phyloP scores from a whole-genome alignment of 2,329 filamentous ascomycete species.

The Raffaelea albimanens region DNA sequence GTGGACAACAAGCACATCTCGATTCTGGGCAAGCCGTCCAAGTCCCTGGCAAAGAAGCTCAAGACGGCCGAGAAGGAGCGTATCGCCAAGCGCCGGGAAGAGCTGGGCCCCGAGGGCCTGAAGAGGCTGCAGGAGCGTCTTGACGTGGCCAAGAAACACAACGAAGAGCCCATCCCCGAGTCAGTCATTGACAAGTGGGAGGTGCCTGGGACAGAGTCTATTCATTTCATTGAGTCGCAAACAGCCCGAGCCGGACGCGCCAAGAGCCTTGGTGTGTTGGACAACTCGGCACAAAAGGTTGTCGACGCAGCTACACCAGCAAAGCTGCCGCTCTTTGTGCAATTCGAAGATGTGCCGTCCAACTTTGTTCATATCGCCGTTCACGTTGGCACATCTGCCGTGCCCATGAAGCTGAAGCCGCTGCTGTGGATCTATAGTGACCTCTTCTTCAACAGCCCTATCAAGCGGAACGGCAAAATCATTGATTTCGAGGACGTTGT shows the following conservation, averaged over 20 bases:
- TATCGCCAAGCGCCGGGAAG: conserved; percentile 66
- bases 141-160: conserved; percentile 76
- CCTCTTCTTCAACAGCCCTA: conserved; percentile 90
- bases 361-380: conserved; percentile 85
- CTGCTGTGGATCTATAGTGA: conserved; percentile 76
- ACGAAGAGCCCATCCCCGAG: conserved; percentile 76
- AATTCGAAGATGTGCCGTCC: conserved; percentile 89
- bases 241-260: conserved; percentile 79
- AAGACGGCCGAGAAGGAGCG: conserved; percentile 74
- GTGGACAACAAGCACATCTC: conserved; percentile 79
- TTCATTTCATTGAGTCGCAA: conserved; percentile 84
- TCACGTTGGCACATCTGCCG: conserved; percentile 65
- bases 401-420: conserved; percentile 77
- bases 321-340: conserved; percentile 67
- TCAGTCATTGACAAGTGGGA: conserved; percentile 72
- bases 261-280: conserved; percentile 54
- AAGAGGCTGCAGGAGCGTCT: conserved; percentile 65
- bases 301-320: conserved; percentile 56
- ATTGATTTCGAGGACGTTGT: conserved; percentile 89
- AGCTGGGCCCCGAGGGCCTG: conserved; percentile 74
- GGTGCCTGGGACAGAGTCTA: conserved; percentile 79
- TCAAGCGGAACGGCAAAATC: conserved; percentile 63
- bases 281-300: conserved; percentile 63
- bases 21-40: conserved; percentile 78
- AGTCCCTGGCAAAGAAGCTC: conserved; percentile 66